Base-by-base conservation (phyloP, 192 early-diverging fungal species). In the Backusella psychrophila region DNA sequence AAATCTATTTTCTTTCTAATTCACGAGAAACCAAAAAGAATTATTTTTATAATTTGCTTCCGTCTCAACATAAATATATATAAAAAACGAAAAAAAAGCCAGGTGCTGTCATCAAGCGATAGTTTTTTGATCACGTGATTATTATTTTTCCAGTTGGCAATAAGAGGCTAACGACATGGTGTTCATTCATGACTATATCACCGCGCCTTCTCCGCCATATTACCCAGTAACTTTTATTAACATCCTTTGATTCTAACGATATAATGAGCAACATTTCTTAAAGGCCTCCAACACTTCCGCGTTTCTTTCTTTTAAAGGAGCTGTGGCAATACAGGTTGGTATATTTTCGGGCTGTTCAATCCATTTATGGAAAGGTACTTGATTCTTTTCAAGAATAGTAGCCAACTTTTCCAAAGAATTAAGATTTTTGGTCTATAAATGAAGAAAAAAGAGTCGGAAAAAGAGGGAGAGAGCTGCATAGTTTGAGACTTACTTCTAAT, bases 331-430 rank as follows among this genome's bases (percentile, higher is more conserved):
- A 39, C 91, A 90, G 0, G 93, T 93, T 15, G 88, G 79, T 17
- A 90, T 89, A 81, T 93, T 92, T 41, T 94, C 93, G 17, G 93
- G 93, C 71, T 91, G 90, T 75, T 94, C 93, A 26, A 84, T 85
- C 93, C 93, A 94, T 70, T 87, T 81, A 49, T 91, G 78, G 56
- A 86, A 88, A 17, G 89, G 89, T 14, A 94, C 86, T 39, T 83
- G 70, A 63, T 90, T 75, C 38, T 82, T 75, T 69, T 86, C 78
- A 12, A 94, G 85, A 33, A 81, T 85, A 9, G 81, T 83, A 17
- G 85, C 86, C 36, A 93, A 74, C 39, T 87, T 84, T 65, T 87
- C 81, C 26, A 95, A 72, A 9, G 92, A 89, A 53, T 85, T 78
- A 14, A 88, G 77, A 75, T 94, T 91, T 75, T 95, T 95, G 34